phyloP scores from a whole-genome alignment of 2,329 filamentous ascomycete genomes.

The Didymella lethalis region DNA sequence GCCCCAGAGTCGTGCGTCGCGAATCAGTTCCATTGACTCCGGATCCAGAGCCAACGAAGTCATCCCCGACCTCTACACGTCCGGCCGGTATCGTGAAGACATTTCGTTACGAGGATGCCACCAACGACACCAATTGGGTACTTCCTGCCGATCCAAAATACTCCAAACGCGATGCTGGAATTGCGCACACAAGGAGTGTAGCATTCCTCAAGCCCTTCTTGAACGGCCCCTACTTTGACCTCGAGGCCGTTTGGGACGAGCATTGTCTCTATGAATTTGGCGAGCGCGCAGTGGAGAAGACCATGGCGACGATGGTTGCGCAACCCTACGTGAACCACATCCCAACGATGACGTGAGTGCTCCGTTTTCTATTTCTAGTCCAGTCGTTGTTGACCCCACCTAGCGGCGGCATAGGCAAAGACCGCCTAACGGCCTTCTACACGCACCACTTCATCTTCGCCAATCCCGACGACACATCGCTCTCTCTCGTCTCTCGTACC shows the following conservation, averaged over 20 bases:
- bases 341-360: slow-evolving; percentile 64
- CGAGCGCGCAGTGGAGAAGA: slow-evolving; percentile 72
- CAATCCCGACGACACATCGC: slow-evolving; percentile 71
- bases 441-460: slow-evolving; percentile 76
- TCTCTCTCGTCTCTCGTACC: slow-evolving; percentile 76
- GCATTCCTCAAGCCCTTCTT: slow-evolving; percentile 70
- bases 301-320: slow-evolving; percentile 82
- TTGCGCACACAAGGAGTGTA: slow-evolving; percentile 72
- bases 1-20: slow-evolving; percentile 30
- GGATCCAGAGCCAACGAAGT: slow-evolving; percentile 15
- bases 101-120: slow-evolving; percentile 38
- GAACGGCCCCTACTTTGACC: slow-evolving; percentile 72
- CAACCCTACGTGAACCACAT: slow-evolving; percentile 83
- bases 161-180: slow-evolving; percentile 62
- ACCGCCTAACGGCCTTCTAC: slow-evolving; percentile 71
- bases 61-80: slow-evolving; percentile 13
- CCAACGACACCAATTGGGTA: slow-evolving; percentile 36
- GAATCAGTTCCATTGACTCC: slow-evolving; percentile 34
- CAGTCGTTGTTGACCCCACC: background rate
- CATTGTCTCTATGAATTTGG: slow-evolving; percentile 76
- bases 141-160: slow-evolving; percentile 42
- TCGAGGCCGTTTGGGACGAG: slow-evolving; percentile 81
- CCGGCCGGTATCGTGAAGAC: slow-evolving; percentile 31
- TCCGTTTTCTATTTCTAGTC: background rate
- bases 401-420: slow-evolving; percentile 71